Conservation (phyloP, 2,329 filamentous ascomycete genomes). For the Stemphylium vesicarium region DNA sequence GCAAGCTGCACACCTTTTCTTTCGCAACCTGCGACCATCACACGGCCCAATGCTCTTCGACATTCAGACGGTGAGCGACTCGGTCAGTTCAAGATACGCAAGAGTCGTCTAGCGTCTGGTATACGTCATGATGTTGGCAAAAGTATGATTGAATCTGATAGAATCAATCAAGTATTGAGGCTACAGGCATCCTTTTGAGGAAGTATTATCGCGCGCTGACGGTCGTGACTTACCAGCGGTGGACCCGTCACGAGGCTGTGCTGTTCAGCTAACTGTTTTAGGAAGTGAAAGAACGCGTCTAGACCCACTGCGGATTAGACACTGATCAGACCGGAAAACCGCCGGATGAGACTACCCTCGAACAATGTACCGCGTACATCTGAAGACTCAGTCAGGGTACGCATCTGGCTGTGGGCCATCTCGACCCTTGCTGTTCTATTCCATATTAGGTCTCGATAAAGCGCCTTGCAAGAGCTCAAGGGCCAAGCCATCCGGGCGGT, state of each 20-base stretch:
- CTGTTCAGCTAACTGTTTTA: constrained; percentile 7
- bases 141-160: neutral
- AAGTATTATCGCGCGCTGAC: neutral
- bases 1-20: constrained; percentile 35
- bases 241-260: constrained; percentile 1
- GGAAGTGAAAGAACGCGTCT: constrained; percentile 29
- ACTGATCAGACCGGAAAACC: neutral
- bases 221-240: neutral
- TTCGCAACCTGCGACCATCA: constrained; percentile 37
- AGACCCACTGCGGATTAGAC: constrained; percentile 10
- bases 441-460: constrained; percentile 1
- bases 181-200: neutral
- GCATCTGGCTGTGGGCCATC: neutral
- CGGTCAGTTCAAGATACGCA: too few relatives aligned
- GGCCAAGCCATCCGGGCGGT: neutral
- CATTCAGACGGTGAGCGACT: too few relatives aligned
- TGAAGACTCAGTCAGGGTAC: neutral
- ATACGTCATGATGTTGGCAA: neutral
- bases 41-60: constrained; percentile 26
- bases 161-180: too few relatives aligned
- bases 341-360: neutral
- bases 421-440: neutral
- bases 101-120: too few relatives aligned
- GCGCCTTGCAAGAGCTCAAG: neutral
- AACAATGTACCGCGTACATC: neutral